Evolutionary conservation across 495 filamentous ascomycete species (phyloP), one percentile per base, ranked within the genome.

Genomic region (Oidiodendron maius): DNA sequence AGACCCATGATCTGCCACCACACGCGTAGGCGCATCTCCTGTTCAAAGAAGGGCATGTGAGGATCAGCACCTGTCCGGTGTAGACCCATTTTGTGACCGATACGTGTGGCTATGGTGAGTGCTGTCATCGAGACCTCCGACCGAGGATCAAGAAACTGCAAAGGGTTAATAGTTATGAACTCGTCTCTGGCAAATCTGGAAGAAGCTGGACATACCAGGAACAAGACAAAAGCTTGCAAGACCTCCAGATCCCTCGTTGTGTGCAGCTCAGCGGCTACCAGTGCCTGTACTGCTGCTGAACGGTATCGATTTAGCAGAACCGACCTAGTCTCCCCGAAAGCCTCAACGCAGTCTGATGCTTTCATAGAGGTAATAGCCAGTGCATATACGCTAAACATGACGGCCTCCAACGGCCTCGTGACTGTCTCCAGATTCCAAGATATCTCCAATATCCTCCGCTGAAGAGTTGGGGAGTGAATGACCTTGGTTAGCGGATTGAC

Each of bases 1-100:
- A 94, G 61, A 17, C 88, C 65, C 58, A 78, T 82, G n/a, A 95
- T 76, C 28, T 84, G 78, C 81, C 87, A 91, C 82, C 89, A 95
- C 3, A 93, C 56, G 2, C 89, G 77, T 37, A 89, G 78, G 39
- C 89, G 79, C 77, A 91, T 86, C 61, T 95, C 89, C 1, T 81
- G 77, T 44, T 95, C 85, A 53, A 89, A 89, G 0, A 84, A 81
- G 9, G 73, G 72, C 4, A 88, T 62, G 54, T 87, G 72, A 2
- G 71, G 74, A 5, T 84, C 84, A 30, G 66, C 61, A 3, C 79
- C 81, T 52, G 91, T 87, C 2, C 84, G 72, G 59, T 93, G 89
- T 22, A 95, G 67, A 1, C 89, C 87, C 18, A 93, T 64, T 2
- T 81, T 78, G 50, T 90, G 83, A 12, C 81, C 86, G 54, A 94